These are phyloP conservation scores for Collybiopsis confluens DNA, from an alignment of 768 basidiomycete genomes.

Conservation along the genomic window DNA sequence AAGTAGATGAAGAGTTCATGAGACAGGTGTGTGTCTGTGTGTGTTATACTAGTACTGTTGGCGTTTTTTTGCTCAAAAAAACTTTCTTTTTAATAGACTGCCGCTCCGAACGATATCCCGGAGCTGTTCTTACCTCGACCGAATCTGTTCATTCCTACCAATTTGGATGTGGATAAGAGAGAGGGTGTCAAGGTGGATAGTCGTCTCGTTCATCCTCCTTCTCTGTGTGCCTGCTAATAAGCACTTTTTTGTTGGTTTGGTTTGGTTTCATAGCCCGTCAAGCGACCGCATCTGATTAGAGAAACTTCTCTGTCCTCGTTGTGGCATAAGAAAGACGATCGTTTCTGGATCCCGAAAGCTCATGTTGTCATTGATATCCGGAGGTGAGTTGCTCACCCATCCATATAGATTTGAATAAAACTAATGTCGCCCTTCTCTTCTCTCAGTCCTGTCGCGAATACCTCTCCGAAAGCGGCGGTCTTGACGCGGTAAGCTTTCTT, in stretches of 20 bases:
- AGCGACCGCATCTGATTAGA: conserved; percentile 70
- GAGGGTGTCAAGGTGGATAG: conserved; percentile 55
- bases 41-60: neutral
- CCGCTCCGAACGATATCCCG: conserved; percentile 54
- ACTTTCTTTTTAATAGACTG: conserved; percentile 48
- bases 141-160: conserved; percentile 88
- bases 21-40: conserved; percentile 37
- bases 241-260: neutral
- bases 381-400: conserved; percentile 55
- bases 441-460: conserved; percentile 51
- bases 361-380: conserved; percentile 70
- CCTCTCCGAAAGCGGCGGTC: conserved; percentile 65
- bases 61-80: neutral
- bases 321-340: conserved; percentile 98
- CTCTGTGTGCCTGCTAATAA: too few relatives aligned
- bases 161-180: conserved; percentile 78
- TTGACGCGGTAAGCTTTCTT: conserved; percentile 56
- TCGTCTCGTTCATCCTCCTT: neutral
- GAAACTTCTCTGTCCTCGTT: conserved; percentile 69
- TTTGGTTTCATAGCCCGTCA: conserved; percentile 50
- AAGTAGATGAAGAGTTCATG: conserved; percentile 60
- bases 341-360: conserved; percentile 93
- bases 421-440: conserved; percentile 1
- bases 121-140: conserved; percentile 78
- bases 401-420: neutral